Conservation (phyloP, 148 eudicot species). For the Rhododendron ferrugineum region DNA sequence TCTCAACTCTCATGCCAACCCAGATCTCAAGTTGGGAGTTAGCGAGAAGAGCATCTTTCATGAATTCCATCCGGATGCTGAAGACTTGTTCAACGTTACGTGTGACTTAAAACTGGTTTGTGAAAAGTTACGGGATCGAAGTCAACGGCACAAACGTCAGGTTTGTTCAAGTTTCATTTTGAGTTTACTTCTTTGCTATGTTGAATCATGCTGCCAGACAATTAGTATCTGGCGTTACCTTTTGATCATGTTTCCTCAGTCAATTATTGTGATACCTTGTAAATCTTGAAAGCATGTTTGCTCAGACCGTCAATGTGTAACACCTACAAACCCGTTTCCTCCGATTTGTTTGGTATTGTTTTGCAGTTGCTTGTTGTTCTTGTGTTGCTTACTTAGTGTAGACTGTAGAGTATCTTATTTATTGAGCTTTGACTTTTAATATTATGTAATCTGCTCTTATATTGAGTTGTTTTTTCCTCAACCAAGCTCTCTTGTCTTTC, state of each 20-base stretch:
- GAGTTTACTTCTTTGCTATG: neutral
- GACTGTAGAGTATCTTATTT: neutral
- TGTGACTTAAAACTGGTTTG: constrained; percentile 86
- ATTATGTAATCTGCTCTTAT: neutral
- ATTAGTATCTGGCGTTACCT: neutral
- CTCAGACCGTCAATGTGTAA: neutral
- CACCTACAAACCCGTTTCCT: neutral
- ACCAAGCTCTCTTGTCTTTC: neutral
- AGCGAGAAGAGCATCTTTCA: constrained; percentile 87
- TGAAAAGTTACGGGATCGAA: constrained; percentile 76
- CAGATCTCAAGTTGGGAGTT: constrained; percentile 86
- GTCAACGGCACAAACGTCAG: constrained; percentile 84
- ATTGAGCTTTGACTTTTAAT: neutral
- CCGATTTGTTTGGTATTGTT: neutral
- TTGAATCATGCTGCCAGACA: neutral
- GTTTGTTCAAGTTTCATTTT: constrained; percentile 21
- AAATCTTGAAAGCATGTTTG: neutral
- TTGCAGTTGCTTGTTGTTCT: neutral
- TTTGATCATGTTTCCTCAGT: neutral
- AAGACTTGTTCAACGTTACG: constrained; percentile 93
- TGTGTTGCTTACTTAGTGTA: neutral
- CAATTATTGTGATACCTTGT: neutral
- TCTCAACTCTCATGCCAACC: constrained; percentile 2
- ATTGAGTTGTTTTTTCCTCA: neutral
- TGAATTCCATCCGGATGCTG: constrained; percentile 98